Percentiles rank a stretch among this genome's conserved stretches.
phyloP scores from a whole-genome alignment of 176 grass and related monocot genomes.

The Phoenix dactylifera region DNA sequence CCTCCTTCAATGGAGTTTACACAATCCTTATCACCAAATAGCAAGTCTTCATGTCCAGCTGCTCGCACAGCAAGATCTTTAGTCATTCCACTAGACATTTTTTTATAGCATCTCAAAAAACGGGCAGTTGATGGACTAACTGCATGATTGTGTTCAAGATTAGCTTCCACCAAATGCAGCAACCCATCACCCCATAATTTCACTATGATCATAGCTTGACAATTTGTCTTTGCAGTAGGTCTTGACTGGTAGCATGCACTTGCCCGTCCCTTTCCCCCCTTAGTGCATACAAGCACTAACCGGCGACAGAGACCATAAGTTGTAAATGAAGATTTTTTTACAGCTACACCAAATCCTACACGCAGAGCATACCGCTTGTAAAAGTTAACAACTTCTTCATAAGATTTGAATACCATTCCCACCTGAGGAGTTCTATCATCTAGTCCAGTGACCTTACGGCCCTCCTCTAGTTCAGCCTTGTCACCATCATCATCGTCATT shows the following conservation, averaged over 20 bases:
- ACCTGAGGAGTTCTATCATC: constrained; percentile 56
- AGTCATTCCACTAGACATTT: constrained; percentile 47
- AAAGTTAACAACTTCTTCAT: constrained; percentile 73
- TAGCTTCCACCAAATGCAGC: constrained; percentile 57
- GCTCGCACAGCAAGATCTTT: constrained; percentile 57
- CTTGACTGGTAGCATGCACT: constrained; percentile 74
- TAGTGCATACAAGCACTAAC: constrained; percentile 60
- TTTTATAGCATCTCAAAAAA: constrained; percentile 61
- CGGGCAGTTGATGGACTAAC: constrained; percentile 43
- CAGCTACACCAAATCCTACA: constrained; percentile 63
- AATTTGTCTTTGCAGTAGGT: constrained; percentile 68
- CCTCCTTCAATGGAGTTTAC: constrained; percentile 46
- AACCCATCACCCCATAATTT: constrained; percentile 51
- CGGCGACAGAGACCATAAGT: constrained; percentile 63
- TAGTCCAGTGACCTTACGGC: constrained; percentile 5
- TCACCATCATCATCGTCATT: background rate
- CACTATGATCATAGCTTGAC: constrained; percentile 54
- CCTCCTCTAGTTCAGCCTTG: constrained; percentile 31
- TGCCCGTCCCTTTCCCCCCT: constrained; percentile 48
- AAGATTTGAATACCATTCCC: constrained; percentile 69
- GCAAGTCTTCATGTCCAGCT: constrained; percentile 33
- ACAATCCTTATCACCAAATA: constrained; percentile 24
- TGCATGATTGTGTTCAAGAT: constrained; percentile 57
- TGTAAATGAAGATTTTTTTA: constrained; percentile 81
- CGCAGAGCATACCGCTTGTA: constrained; percentile 68